Base-by-base conservation (phyloP, 306 rosid genomes). In the Pyrus bretschneideri region DNA sequence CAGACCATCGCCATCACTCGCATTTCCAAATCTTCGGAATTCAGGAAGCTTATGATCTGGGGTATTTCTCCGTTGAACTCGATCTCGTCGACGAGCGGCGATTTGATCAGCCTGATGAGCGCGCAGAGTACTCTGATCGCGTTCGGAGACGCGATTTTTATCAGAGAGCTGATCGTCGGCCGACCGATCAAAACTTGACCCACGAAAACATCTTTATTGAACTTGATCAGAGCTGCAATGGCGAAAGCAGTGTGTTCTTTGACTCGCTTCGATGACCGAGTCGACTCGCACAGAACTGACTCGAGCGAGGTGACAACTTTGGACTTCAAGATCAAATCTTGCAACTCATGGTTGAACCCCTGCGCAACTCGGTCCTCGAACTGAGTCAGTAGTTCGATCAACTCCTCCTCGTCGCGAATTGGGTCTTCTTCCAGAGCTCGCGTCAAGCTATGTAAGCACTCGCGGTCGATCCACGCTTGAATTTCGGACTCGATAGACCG, bases 131-230 rank as follows among this genome's bases (percentile, higher is more conserved):
- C 89, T 73, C 77, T 80, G 10, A 95, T 73, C 2, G 97, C 87
- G 29, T 61, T 35, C 2, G 79, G 23, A 0, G 97, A 86, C 19
- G 81, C 83, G 83, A 90, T 90, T 35, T 81, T 66, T 1, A 89
- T 29, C 40, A 95, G 64, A 0, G 93, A 92, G 1, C 76, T 72
- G 14, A 76, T 73, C 0, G 93, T 89, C 3, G 86, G 91, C 55
- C 55, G 21, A 14, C 91, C 89, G 89, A 92, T 86, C 4, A 88
- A 61, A 5, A 92, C 93, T 71, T 90, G 86, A 2, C 97, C 98
- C 10, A 90, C 97, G 78, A 95, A 95, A 2, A 95, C 97, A 66
- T 95, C 97, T 74, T 90, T 95, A 79, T 95, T 95, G 90, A 95
- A 92, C 31, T 77, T 61, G 22, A 90, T 91, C 88, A 89, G 62